Base-by-base conservation (phyloP, 495 filamentous ascomycete genomes). In the Aspergillus affinis region DNA sequence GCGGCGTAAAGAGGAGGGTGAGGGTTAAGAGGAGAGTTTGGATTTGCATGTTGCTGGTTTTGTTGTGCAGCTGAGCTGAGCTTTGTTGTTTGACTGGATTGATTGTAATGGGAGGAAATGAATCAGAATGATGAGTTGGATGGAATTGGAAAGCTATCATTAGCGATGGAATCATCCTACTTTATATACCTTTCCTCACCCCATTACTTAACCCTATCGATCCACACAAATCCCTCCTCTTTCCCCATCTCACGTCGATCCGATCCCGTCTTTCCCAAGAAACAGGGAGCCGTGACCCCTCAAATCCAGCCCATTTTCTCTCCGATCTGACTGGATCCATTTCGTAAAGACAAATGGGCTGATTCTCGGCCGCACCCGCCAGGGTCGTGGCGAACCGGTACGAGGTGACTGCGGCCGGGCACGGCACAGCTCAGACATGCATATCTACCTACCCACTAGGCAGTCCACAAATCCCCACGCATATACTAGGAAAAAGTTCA, bases 1-100 rank as follows among this genome's bases (percentile, higher is more conserved):
- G 55, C 12, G 75, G 67, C 23, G 68, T 58, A 29, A 79, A 56
- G 9, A 67, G 63, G 27, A 62, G 54, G 20, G 73, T 49, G 10
- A 69, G 64, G 61, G 62, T 44, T 50, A 75, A 54, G 29, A 65
- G 32, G 19, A 70, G 41, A 32, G 59, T 66, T 15, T 67, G 58
- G 67, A 75, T 65, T 26, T 69, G 68, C 76, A 78, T 78, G 9
- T 41, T 62, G 47, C 13, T 20, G 0, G 54, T 29, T 55, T 57
- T 19, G 15, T 49, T 60, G 21, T 54, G 27, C 20, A n/a, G 10
- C 56, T 53, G 48, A n/a, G n/a, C n/a, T n/a, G n/a, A n/a, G n/a
- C 32, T 10, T 65, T 59, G 15, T 46, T 51, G 50, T 26, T 49
- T 45, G 18, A 8, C 48, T 57, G 12, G 44, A 5, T 54, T 55